Base-by-base conservation (phyloP, 1,284 basidiomycete genomes). In the Psilocybe mexicana region DNA sequence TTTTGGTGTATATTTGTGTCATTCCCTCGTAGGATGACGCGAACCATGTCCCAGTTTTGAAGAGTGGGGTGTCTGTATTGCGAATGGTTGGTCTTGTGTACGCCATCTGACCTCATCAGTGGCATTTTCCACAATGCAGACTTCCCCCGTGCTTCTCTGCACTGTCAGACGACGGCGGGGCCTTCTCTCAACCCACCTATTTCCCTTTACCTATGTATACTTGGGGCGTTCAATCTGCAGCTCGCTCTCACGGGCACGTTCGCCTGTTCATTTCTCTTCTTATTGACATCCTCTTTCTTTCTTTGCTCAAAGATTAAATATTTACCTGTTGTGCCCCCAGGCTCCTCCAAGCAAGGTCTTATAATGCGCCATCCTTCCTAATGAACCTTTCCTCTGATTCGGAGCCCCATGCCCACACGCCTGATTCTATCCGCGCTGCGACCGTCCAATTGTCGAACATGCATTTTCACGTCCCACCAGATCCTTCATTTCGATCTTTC, bases 361-460 rank as follows among this genome's bases (percentile, higher is more conserved):
- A 74, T 60, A 75, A 74, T 63, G 66, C 68, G 6, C 61, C 68
- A 28, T 57, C 57, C 46, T 47, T 35, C 7, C 53, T 18, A 12
- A 35, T 56, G 46, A 58, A 52, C 45, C 54, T 55, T 52, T 47
- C 53, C 28, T 54, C 63, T 18, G 59, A 38, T 35, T 49, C 51
- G 26, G 63, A 60, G 33, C 58, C 59, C 12, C 63, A 67, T 49
- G 61, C 64, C 8, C 86, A 84, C 62, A 81, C 83, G 0, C 84
- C 83, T 59, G 79, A 79, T 61, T 76, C 79, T 45, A 90, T 91
- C 59, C 82, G 88, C n/a, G 76, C 83, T 30, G 79, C 73, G 63
- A 90, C 88, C 0, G 78, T 90, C 67, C 76, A 84, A 58, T 76
- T 91, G 2, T 88, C 87, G 6, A 79, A 76, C 60, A 78, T 87